Evolutionary conservation across 148 eudicot genomes (phyloP).

Genomic region (Polygonum aviculare): DNA sequence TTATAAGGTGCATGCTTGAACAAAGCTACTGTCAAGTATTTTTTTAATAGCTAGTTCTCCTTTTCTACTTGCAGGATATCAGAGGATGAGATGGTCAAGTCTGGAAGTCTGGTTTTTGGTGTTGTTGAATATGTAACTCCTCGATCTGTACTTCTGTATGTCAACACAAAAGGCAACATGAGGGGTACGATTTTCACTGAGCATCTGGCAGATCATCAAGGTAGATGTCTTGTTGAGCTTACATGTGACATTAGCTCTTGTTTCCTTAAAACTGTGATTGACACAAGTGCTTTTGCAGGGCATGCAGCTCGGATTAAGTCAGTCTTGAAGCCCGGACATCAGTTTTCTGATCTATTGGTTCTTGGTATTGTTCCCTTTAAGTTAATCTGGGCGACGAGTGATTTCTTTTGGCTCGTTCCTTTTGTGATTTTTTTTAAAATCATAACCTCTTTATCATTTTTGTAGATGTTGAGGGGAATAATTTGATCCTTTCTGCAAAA

Average conservation of each 20-base stretch:
- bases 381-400: neutral
- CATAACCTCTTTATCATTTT: neutral
- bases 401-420: neutral
- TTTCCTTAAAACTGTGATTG: neutral
- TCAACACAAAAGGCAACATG: constrained; percentile 44
- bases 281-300: constrained; percentile 25
- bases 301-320: constrained; percentile 54
- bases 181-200: constrained; percentile 74
- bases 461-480: constrained; percentile 73
- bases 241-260: neutral
- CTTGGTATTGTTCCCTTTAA: constrained; percentile 35
- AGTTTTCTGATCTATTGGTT: constrained; percentile 69
- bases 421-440: neutral
- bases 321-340: constrained; percentile 73
- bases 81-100: constrained; percentile 50
- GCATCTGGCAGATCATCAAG: constrained; percentile 89
- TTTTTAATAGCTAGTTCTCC: neutral
- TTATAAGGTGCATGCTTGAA: neutral
- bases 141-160: constrained; percentile 40
- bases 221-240: constrained; percentile 16
- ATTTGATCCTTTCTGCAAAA: constrained; percentile 69
- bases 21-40: neutral
- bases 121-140: constrained; percentile 70
- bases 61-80: constrained; percentile 29
- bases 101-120: constrained; percentile 83